These are phyloP conservation scores for Ganoderma resinaceum DNA, from an alignment of 1,284 basidiomycete genomes.

Conservation along the genomic window DNA sequence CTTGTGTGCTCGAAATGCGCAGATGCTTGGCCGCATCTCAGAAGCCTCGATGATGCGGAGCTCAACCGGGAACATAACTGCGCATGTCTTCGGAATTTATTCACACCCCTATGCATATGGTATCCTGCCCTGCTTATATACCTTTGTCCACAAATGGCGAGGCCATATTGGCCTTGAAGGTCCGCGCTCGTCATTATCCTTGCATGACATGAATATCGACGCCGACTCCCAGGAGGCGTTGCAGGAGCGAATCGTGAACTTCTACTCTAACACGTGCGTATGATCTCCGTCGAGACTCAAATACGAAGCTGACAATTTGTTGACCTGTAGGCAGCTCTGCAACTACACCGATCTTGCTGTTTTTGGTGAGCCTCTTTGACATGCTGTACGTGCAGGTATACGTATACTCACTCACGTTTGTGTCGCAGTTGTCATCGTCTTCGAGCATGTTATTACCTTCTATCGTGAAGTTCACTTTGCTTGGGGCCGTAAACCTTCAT, in stretches of 20 bases:
- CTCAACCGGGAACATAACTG: neutral
- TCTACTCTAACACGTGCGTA: conserved; percentile 12
- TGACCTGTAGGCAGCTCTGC: conserved; percentile 11
- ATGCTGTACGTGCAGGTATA: neutral
- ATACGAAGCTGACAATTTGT: neutral
- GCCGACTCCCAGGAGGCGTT: conserved; percentile 29
- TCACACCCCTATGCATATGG: neutral
- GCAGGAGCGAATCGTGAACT: conserved; percentile 11
- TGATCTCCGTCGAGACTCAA: too few relatives aligned
- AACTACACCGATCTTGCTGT: conserved; percentile 26
- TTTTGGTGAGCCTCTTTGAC: conserved; percentile 20
- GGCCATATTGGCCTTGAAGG: conserved; percentile 14
- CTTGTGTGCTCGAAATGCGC: neutral
- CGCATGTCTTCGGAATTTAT: neutral
- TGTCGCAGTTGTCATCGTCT: conserved; percentile 20
- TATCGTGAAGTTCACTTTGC: conserved; percentile 28
- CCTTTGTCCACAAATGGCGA: neutral
- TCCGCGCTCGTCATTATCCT: conserved; percentile 10
- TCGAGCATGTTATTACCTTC: conserved; percentile 23
- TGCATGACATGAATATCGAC: conserved; percentile 26
- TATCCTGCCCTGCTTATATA: neutral
- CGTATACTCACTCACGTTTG: neutral
- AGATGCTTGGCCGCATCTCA: neutral
- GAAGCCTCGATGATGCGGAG: conserved; percentile 5
- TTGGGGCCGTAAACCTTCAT: conserved; percentile 24